A percentile compares a stretch with the other conserved stretches of the same genome.
phyloP scores from a whole-genome alignment of 2,329 filamentous ascomycete genomes.

The Hymenoscyphus infarciens region DNA sequence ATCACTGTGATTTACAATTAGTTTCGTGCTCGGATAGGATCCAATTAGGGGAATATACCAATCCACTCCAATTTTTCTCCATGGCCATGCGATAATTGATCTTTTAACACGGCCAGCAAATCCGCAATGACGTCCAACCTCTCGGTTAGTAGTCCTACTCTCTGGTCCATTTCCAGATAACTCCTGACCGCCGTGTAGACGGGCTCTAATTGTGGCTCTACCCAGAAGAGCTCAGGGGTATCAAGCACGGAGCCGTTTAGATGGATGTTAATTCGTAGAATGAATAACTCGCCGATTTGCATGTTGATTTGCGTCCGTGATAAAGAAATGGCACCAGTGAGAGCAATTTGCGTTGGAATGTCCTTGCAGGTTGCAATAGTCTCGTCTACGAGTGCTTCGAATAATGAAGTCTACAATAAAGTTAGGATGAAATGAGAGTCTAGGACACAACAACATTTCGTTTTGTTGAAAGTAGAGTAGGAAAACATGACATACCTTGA shows the following conservation, averaged over 20 bases:
- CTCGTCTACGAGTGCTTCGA: constrained; percentile 90
- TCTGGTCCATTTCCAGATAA: constrained; percentile 97
- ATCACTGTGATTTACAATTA: constrained; percentile 62
- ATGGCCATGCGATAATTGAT: constrained; percentile 90
- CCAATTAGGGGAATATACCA: constrained; percentile 50
- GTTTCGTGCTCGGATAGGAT: not conserved
- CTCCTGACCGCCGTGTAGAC: constrained; percentile 93
- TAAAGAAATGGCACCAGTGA: constrained; percentile 87
- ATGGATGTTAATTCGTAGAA: constrained; percentile 96
- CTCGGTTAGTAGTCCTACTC: constrained; percentile 84
- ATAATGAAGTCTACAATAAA: constrained; percentile 72
- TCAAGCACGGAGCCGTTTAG: constrained; percentile 95
- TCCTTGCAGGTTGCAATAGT: constrained; percentile 93
- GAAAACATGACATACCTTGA: constrained; percentile 60
- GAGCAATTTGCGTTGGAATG: constrained; percentile 86
- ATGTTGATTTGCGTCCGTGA: constrained; percentile 93
- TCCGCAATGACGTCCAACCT: constrained; percentile 90
- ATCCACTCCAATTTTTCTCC: constrained; percentile 89
- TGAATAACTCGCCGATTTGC: constrained; percentile 98
- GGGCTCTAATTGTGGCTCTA: constrained; percentile 92
- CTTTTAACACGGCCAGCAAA: constrained; percentile 86
- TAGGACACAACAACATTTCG: not conserved
- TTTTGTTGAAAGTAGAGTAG: not conserved
- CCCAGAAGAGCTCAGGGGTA: constrained; percentile 97
- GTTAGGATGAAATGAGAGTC: not conserved